Conservation (phyloP, 2,329 filamentous ascomycete genomes). For the Monascus ruber region DNA sequence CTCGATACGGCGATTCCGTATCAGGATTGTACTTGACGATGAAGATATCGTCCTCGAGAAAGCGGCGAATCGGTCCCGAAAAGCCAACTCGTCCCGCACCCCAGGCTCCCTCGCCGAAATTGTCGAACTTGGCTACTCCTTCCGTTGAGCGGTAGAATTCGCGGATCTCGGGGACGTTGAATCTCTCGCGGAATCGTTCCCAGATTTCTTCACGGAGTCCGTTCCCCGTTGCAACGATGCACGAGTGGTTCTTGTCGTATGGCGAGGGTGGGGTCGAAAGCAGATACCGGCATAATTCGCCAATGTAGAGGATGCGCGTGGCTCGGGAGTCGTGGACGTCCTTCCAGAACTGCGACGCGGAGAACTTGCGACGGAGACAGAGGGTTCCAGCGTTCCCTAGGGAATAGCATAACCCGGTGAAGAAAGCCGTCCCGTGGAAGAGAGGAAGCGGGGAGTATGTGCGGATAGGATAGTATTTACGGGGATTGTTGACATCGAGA, state of each 20-base stretch:
- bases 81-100: constrained; percentile 36
- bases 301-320: constrained; percentile 37
- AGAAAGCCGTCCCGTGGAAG: constrained; percentile 40
- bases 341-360: constrained; percentile 35
- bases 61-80: constrained; percentile 28
- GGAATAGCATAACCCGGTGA: constrained; percentile 32
- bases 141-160: constrained; percentile 41
- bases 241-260: constrained; percentile 34
- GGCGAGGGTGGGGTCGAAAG: constrained; percentile 33
- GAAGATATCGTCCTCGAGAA: constrained; percentile 31
- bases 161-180: constrained; percentile 34
- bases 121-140: constrained; percentile 36
- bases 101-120: constrained; percentile 29
- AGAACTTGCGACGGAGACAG: constrained; percentile 36
- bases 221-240: constrained; percentile 37
- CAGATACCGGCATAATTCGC: constrained; percentile 40
- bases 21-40: constrained; percentile 33
- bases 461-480: constrained; percentile 35
- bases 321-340: constrained; percentile 33
- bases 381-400: constrained; percentile 32
- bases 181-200: constrained; percentile 35
- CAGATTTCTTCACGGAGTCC: constrained; percentile 39
- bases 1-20: constrained; percentile 31
- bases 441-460: constrained; percentile 38
- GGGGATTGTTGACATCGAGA: constrained; percentile 23